phyloP scores from a whole-genome alignment of 768 basidiomycete genomes.

The Cyathus striatus region DNA sequence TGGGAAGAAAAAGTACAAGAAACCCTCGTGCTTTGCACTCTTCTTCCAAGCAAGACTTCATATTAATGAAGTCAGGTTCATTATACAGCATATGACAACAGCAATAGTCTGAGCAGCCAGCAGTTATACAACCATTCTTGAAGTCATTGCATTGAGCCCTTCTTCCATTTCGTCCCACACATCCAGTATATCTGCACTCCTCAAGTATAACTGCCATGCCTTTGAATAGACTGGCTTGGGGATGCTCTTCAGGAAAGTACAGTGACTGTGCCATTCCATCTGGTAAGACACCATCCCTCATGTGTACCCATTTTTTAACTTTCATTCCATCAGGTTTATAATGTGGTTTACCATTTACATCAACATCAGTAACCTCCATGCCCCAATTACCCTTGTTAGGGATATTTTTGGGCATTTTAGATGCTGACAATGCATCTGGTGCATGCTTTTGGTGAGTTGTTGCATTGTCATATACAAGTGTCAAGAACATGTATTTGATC shows the following conservation, averaged over 20 bases:
- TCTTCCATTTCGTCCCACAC: slow-evolving; percentile 18
- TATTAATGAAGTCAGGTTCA: slow-evolving; percentile 34
- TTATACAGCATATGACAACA: slow-evolving; percentile 28
- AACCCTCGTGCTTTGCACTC: slow-evolving; percentile 14
- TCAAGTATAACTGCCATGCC: slow-evolving; percentile 26
- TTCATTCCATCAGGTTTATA: slow-evolving; percentile 15
- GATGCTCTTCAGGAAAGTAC: slow-evolving; percentile 24
- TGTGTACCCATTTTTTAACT: slow-evolving; percentile 18
- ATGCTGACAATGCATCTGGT: slow-evolving; percentile 22
- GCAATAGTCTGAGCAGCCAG: slow-evolving; percentile 20
- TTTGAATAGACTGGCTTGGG: slow-evolving; percentile 24
- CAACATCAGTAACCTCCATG: slow-evolving; percentile 10
- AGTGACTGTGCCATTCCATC: slow-evolving; percentile 21
- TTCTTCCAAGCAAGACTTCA: slow-evolving; percentile 24
- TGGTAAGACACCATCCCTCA: slow-evolving; percentile 16
- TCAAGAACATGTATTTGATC: slow-evolving; percentile 15
- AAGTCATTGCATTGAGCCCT: slow-evolving; percentile 24
- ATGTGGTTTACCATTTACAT: slow-evolving; percentile 14
- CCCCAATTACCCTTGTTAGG: slow-evolving; percentile 13
- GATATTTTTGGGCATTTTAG: slow-evolving; percentile 22
- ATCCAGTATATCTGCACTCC: slow-evolving; percentile 16
- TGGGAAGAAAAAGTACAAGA: neutral
- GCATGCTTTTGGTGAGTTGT: slow-evolving; percentile 22
- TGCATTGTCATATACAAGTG: slow-evolving; percentile 18
- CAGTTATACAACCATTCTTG: too few species aligned